Evolutionary conservation across 2,329 filamentous ascomycete genomes (phyloP), one percentile per base, ranked within the genome.

Genomic region (Penicillium sp.): DNA sequence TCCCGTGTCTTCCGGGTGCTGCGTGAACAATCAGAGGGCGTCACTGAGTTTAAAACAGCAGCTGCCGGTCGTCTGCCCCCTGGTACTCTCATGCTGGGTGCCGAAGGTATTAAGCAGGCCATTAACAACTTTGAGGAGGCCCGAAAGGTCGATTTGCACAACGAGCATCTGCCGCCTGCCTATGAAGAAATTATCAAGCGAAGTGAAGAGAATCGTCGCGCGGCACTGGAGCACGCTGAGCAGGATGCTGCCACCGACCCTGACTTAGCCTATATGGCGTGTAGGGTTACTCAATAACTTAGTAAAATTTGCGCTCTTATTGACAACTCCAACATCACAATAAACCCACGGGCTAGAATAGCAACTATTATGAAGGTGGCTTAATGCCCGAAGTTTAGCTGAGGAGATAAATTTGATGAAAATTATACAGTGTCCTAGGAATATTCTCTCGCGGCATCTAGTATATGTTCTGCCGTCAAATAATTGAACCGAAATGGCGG

Each of bases 1-100:
- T 97, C 94, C 30, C 90, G 94, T 65, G 94, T 99, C 55, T 99
- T 99, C 87, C 94, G 99, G 73, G 94, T 99, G 44, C 77, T 99
- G 64, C 91, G 94, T 67, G 94, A 99, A 76, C 94, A 99, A 75
- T 96, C 92, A 1, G 94, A 99, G 79, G 86, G 89, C 65, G 92
- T 99, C 50, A 97, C 93, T 32, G 94, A 99, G 75, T 85, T 99
- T 73, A 99, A 99, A 84, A 97, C 93, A 39, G 93, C 92, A 36
- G 88, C 91, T 55, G 94, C 94, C 61, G 94, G 94, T 53, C 86
- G 92, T 67, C 82, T 99, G 57, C 94, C 94, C 1, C 91, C 92
- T 5, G 94, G 94, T 51, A 99, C 94, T 5, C 86, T 99, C 56
- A 97, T 99, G 94, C 84, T 97, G 46, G 94, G 94, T 52, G 93